These are phyloP conservation scores for Didymosphaeria variabile DNA, from an alignment of 2,329 filamentous ascomycete species.

Conservation along the genomic window DNA sequence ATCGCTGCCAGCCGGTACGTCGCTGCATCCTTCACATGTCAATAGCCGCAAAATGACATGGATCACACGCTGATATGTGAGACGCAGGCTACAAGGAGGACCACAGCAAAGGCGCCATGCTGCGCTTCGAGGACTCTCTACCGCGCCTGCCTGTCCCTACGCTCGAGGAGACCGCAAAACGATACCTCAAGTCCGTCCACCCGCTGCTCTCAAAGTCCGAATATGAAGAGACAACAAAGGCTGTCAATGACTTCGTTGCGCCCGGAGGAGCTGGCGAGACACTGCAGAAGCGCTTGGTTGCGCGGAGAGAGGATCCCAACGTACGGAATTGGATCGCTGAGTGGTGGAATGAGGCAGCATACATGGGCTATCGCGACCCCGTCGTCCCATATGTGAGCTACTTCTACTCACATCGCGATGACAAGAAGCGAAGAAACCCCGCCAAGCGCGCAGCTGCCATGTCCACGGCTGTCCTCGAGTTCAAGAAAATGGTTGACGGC, in stretches of 20 bases:
- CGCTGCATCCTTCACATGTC: slow-evolving; percentile 25
- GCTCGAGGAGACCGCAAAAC: slow-evolving; percentile 80
- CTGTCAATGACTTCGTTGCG: slow-evolving; percentile 51
- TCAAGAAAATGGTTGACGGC: slow-evolving; percentile 89
- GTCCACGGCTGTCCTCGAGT: slow-evolving; percentile 84
- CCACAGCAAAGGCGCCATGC: slow-evolving; percentile 78
- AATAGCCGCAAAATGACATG: slow-evolving; percentile 2
- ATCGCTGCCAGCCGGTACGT: slow-evolving; percentile 57
- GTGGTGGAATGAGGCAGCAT: slow-evolving; percentile 98
- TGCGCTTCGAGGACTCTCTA: slow-evolving; percentile 87
- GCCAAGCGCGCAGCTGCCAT: slow-evolving; percentile 93
- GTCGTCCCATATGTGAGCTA: slow-evolving; percentile 98
- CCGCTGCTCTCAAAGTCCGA: slow-evolving; percentile 75
- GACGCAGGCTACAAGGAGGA: slow-evolving; percentile 79
- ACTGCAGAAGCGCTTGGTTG: slow-evolving; percentile 87
- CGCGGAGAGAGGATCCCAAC: slow-evolving; percentile 79
- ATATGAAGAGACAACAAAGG: slow-evolving; percentile 75
- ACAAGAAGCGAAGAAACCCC: slow-evolving; percentile 85
- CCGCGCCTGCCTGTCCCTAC: slow-evolving; percentile 81
- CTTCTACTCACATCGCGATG: slow-evolving; percentile 98
- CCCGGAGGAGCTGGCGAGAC: slow-evolving; percentile 84
- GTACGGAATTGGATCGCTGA: slow-evolving; percentile 94
- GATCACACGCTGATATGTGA: slow-evolving; percentile 13
- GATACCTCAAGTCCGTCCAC: slow-evolving; percentile 82
- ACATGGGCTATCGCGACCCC: slow-evolving; percentile 91